Conservation (phyloP, 306 rosid species). For the Fragaria ananassa region DNA sequence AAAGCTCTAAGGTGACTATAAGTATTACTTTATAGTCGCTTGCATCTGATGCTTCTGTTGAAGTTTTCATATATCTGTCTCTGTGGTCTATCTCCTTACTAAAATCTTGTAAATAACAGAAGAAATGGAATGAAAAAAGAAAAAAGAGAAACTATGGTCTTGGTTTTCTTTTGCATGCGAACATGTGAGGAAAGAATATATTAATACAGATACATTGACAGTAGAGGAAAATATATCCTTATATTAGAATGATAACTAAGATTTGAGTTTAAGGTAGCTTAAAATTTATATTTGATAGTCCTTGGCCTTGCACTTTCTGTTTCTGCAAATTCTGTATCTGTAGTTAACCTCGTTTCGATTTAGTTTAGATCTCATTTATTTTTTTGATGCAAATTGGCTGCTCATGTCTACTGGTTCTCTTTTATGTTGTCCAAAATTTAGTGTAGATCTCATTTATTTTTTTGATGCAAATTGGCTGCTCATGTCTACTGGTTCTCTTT, state of each 20-base stretch:
- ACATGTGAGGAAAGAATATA: neutral
- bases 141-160: neutral
- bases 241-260: neutral
- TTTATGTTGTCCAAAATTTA: neutral
- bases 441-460: neutral
- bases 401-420: neutral
- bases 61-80: neutral
- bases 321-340: neutral
- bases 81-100: neutral
- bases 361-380: neutral
- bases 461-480: neutral
- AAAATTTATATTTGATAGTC: neutral
- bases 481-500: neutral
- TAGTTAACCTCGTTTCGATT: neutral
- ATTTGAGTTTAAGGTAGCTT: neutral
- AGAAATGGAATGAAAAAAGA: neutral
- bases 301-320: neutral
- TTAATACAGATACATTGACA: neutral
- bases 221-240: neutral
- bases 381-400: neutral
- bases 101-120: neutral
- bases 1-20: slow-evolving; percentile 55
- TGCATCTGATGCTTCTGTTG: slow-evolving; percentile 6
- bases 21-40: slow-evolving; percentile 10
- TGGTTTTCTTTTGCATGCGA: neutral